Evolutionary conservation across 306 rosid species (phyloP).

Genomic region (Rosa multiflora): DNA sequence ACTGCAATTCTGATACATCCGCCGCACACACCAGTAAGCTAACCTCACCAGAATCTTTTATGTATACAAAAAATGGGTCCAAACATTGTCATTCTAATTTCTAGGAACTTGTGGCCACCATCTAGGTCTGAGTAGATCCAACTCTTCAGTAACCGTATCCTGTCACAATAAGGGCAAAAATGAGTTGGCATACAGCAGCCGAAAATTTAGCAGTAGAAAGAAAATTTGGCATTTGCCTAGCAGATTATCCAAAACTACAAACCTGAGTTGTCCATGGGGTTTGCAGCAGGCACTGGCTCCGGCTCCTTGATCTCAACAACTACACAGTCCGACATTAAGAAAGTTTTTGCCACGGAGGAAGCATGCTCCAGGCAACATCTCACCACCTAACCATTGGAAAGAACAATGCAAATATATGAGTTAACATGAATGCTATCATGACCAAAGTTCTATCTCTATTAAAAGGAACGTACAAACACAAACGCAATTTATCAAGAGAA

Average conservation of each 20-base stretch:
- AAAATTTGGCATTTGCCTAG: neutral
- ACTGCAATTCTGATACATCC: neutral
- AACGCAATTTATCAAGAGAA: neutral
- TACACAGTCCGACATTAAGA: slow-evolving; percentile 97
- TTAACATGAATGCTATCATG: neutral
- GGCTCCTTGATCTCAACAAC: slow-evolving; percentile 99
- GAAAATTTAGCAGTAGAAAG: too few relatives aligned
- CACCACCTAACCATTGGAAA: slow-evolving; percentile 57
- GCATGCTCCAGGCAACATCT: slow-evolving; percentile 99
- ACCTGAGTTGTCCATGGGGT: slow-evolving; percentile 98
- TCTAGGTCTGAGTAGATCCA: slow-evolving; percentile 1
- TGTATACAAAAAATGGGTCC: slow-evolving; percentile 21
- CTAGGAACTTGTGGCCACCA: slow-evolving; percentile 1
- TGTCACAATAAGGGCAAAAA: slow-evolving; percentile 17
- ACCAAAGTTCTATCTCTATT: neutral
- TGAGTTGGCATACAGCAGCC: neutral
- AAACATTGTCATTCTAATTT: neutral
- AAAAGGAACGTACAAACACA: neutral
- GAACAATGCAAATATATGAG: neutral
- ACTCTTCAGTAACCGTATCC: slow-evolving; percentile 58
- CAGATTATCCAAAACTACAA: neutral
- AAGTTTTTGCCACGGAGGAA: slow-evolving; percentile 93
- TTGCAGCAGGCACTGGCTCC: slow-evolving; percentile 63
- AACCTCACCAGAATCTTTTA: slow-evolving; percentile 14
- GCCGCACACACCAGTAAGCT: slow-evolving; percentile 8